These are phyloP conservation scores for Didymella exigua DNA, from an alignment of 2,329 filamentous ascomycete species.

Conservation along the genomic window DNA sequence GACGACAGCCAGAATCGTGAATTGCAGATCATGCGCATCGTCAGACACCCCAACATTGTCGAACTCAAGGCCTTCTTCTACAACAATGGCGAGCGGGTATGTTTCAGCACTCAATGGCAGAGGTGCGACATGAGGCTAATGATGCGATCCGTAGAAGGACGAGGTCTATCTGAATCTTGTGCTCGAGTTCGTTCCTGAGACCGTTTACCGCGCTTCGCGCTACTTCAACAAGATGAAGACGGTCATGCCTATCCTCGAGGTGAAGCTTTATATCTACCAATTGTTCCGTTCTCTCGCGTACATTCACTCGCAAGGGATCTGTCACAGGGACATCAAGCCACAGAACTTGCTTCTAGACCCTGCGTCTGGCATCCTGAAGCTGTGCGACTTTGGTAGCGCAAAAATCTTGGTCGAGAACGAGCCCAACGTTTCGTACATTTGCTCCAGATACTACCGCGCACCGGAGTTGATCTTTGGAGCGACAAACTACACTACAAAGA, in stretches of 20 bases:
- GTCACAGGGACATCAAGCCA: conserved; percentile 98
- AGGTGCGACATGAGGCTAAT: conserved; percentile 37
- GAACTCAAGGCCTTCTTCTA: conserved; percentile 99
- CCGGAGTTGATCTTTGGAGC: conserved; percentile 98
- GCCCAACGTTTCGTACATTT: conserved; percentile 99
- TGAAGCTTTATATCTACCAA: conserved; percentile 99
- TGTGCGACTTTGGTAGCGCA: conserved; percentile 98
- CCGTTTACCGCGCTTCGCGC: conserved; percentile 94
- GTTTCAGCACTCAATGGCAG: conserved; percentile 40
- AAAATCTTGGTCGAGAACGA: conserved; percentile 99
- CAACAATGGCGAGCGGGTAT: conserved; percentile 95
- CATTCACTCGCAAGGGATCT: conserved; percentile 99
- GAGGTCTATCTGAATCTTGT: conserved; percentile 99
- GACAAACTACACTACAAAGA: conserved; percentile 99
- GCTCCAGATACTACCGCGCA: conserved; percentile 97
- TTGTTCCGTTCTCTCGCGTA: conserved; percentile 97
- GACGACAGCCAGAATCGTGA: conserved; percentile 80
- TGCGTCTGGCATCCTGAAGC: conserved; percentile 86
- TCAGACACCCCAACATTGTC: conserved; percentile 97
- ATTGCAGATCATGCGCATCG: conserved; percentile 99
- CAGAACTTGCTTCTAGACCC: conserved; percentile 96
- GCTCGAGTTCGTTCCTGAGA: conserved; percentile 97
- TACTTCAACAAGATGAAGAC: conserved; percentile 99
- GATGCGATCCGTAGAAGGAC: conserved; percentile 64
- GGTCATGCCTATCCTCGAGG: conserved; percentile 97